Percentiles rank a stretch among this genome's conserved stretches.
These are phyloP conservation scores for Phyllachora maydis DNA, from an alignment of 2,329 filamentous ascomycete genomes.

Conservation along the genomic window DNA sequence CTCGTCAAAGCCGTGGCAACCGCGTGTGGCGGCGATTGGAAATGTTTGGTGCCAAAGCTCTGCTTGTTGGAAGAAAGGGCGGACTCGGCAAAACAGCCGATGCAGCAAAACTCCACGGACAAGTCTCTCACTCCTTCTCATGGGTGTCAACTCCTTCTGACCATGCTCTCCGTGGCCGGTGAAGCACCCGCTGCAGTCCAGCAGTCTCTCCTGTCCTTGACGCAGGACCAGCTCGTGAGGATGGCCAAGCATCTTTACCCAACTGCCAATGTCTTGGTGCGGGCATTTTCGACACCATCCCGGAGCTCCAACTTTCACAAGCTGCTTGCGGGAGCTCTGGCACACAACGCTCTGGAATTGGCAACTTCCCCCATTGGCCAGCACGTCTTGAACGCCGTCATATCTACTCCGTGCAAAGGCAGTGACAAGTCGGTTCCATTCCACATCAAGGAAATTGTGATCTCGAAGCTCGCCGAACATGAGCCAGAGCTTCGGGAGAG, in stretches of 20 bases:
- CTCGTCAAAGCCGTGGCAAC: slow-evolving; percentile 25
- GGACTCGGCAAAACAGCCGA: slow-evolving; percentile 11
- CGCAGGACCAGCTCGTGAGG: slow-evolving; percentile 30
- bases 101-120: slow-evolving; percentile 24
- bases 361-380: slow-evolving; percentile 28
- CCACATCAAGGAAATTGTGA: slow-evolving; percentile 34
- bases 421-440: slow-evolving; percentile 28
- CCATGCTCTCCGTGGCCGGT: slow-evolving; percentile 58
- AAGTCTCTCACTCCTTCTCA: slow-evolving; percentile 39
- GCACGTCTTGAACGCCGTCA: slow-evolving; percentile 26
- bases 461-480: slow-evolving; percentile 22
- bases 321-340: slow-evolving; percentile 23
- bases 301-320: slow-evolving; percentile 34
- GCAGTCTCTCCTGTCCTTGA: slow-evolving; percentile 42
- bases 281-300: slow-evolving; percentile 24
- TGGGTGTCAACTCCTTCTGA: slow-evolving; percentile 61
- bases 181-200: slow-evolving; percentile 50
- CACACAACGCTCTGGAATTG: slow-evolving; percentile 21
- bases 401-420: slow-evolving; percentile 25
- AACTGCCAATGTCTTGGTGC: slow-evolving; percentile 26
- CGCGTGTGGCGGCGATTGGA: slow-evolving; percentile 24
- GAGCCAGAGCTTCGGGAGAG: slow-evolving; percentile 28
- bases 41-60: slow-evolving; percentile 25
- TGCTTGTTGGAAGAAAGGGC: slow-evolving; percentile 21
- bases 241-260: slow-evolving; percentile 38